Evolutionary conservation across 208 protist species (phyloP), one percentile per base, ranked within the genome.

Genomic region (Trypanosoma vivax): DNA sequence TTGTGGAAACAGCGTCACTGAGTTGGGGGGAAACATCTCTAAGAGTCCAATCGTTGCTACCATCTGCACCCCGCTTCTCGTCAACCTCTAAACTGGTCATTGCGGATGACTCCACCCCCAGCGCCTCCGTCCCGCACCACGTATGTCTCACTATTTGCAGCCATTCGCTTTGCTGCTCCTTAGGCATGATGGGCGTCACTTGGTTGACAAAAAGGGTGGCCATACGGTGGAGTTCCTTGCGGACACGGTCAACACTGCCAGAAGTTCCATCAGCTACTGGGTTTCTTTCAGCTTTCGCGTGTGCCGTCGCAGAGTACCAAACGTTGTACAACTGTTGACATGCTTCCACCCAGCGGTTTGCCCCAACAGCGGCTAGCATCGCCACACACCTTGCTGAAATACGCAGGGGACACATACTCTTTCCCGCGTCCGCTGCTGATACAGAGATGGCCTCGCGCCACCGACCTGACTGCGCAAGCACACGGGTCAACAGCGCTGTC

Each of bases 391-490:
- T 34, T 24, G 54, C 54, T 11, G 54, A 21, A 14, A 60, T 9
- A 23, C 21, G 13, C 13, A 27, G 38, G 16, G 25, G 16, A 31
- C 29, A 49, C 28, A 38, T 1, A 6, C 2, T 13, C 21, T 29
- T 5, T 37, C 6, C 33, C n/a, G 10, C 49, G 14, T 28, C 28
- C 23, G 30, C 27, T 10, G 30, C 29, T n/a, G n/a, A n/a, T 7
- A 66, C 24, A 5, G 34, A 19, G 5, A 21, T 40, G 14, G 55
- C 65, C 46, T 51, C 49, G 10, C 33, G 18, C 58, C 57, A 61
- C 5, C 35, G 19, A 38, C 50, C 58, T 14, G 37, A 28, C 13
- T 59, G 51, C 2, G 35, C 16, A 6, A 65, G 23, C 28, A 49
- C 24, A 7, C 51, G 57, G 0, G 41, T 35, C 7, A 72, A 33